Conservation (phyloP, 139 green algal species). For the Helicosporidium sp. region DNA sequence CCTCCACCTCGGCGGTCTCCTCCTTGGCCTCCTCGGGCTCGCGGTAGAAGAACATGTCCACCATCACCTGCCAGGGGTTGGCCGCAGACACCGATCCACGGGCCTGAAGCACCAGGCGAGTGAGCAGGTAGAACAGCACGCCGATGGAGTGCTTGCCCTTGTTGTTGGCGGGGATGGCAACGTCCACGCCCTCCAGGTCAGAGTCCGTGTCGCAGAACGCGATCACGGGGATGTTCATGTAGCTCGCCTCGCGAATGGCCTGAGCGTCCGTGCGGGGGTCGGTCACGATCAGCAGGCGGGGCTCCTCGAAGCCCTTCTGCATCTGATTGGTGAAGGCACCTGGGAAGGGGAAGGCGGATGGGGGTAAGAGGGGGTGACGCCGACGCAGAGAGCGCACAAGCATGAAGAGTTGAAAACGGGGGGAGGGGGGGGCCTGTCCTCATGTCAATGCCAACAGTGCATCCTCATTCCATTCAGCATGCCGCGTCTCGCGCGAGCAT, state of each 20-base stretch:
- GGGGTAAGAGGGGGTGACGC: background rate
- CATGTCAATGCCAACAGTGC: too few species aligned
- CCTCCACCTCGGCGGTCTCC: conserved; percentile 17
- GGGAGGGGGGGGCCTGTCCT: background rate
- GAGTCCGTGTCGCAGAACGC: conserved; percentile 99
- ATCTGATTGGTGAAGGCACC: conserved; percentile 98
- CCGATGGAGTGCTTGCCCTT: conserved; percentile 95
- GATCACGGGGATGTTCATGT: conserved; percentile 98
- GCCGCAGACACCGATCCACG: conserved; percentile 54
- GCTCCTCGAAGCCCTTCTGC: conserved; percentile 93
- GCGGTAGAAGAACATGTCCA: conserved; percentile 99
- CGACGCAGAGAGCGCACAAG: too few species aligned
- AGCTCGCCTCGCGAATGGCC: conserved; percentile 87
- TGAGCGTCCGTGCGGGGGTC: conserved; percentile 85
- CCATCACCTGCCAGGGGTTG: conserved; percentile 79
- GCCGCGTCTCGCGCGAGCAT: too few species aligned
- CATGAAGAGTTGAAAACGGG: too few species aligned
- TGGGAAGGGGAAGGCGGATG: too few species aligned
- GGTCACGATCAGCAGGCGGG: conserved; percentile 85
- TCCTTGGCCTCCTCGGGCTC: conserved; percentile 59
- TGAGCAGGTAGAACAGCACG: conserved; percentile 89
- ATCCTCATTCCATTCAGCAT: too few species aligned
- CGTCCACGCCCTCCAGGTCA: conserved; percentile 63
- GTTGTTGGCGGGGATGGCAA: conserved; percentile 99
- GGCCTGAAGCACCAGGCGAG: conserved; percentile 87